Evolutionary conservation across 306 rosid species (phyloP).

Genomic region (Citrullus colocynthis): DNA sequence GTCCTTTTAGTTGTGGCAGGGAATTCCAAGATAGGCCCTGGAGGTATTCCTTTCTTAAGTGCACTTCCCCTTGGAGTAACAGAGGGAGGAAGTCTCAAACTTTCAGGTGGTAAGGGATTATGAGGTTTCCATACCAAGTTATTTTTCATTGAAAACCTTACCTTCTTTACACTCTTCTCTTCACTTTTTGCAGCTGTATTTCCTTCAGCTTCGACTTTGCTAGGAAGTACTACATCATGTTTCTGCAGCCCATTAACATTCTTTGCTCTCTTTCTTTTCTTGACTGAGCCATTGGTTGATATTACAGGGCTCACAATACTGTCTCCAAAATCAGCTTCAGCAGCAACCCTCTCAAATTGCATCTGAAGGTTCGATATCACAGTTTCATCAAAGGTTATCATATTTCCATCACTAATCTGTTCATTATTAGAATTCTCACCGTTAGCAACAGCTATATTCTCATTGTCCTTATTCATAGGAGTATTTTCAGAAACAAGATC

Average conservation of each 20-base stretch:
- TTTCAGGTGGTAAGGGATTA: conserved; percentile 82
- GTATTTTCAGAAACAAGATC: conserved; percentile 8
- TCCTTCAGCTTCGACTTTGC: conserved; percentile 30
- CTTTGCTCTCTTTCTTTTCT: conserved; percentile 85
- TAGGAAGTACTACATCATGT: conserved; percentile 17
- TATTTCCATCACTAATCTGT: conserved; percentile 11
- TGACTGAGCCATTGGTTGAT: conserved; percentile 17
- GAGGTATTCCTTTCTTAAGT: conserved; percentile 87
- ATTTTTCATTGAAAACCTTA: conserved; percentile 78
- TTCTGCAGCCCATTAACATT: conserved; percentile 23
- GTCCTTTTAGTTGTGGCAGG: conserved; percentile 33
- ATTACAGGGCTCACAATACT: conserved; percentile 22
- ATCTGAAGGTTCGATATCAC: conserved; percentile 68
- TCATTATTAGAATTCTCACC: conserved; percentile 19
- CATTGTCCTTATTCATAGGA: conserved; percentile 21
- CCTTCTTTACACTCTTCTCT: conserved; percentile 73
- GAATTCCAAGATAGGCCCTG: conserved; percentile 89
- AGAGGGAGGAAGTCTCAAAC: conserved; percentile 83
- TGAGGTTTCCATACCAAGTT: conserved; percentile 96
- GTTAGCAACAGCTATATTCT: conserved; percentile 18
- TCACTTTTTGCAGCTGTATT: conserved; percentile 30
- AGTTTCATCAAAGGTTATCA: conserved; percentile 26
- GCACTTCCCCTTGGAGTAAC: conserved; percentile 98
- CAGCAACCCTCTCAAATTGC: conserved; percentile 85
- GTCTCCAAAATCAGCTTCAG: conserved; percentile 52